Conservation (phyloP, 2,329 filamentous ascomycete genomes). For the Botrytis sinoallii region DNA sequence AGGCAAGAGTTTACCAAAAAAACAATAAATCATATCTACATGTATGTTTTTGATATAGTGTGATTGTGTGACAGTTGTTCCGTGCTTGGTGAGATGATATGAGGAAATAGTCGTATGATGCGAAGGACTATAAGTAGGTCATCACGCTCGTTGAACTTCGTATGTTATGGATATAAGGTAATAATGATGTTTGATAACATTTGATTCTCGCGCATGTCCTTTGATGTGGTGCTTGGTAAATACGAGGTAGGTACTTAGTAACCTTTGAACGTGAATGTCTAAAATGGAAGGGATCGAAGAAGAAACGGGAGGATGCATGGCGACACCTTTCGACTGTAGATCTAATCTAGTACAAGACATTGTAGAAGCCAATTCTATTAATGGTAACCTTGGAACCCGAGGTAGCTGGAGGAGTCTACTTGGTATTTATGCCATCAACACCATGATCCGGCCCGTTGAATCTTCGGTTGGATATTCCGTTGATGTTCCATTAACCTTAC, state of each 20-base stretch:
- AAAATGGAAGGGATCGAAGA: background rate
- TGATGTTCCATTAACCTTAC: background rate
- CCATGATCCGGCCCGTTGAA: background rate
- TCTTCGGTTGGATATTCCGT: background rate
- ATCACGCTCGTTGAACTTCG: background rate
- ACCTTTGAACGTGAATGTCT: background rate
- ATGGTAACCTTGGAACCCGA: background rate
- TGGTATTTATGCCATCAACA: background rate
- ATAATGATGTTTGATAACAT: background rate
- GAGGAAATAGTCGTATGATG: background rate
- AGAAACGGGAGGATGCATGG: background rate
- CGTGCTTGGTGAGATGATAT: background rate
- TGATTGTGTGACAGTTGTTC: background rate
- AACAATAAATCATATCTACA: conserved; percentile 3
- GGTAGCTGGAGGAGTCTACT: background rate
- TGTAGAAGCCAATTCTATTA: background rate
- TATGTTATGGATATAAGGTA: background rate
- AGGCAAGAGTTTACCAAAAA: background rate
- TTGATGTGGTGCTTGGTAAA: background rate
- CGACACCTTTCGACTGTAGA: too few relatives aligned
- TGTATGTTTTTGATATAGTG: background rate
- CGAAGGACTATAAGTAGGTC: too few relatives aligned
- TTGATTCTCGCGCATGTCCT: background rate
- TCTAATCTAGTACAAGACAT: background rate
- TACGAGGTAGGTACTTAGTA: background rate